Conservation (phyloP, 1,139 yeast species). For the Petasospora fabianii region DNA sequence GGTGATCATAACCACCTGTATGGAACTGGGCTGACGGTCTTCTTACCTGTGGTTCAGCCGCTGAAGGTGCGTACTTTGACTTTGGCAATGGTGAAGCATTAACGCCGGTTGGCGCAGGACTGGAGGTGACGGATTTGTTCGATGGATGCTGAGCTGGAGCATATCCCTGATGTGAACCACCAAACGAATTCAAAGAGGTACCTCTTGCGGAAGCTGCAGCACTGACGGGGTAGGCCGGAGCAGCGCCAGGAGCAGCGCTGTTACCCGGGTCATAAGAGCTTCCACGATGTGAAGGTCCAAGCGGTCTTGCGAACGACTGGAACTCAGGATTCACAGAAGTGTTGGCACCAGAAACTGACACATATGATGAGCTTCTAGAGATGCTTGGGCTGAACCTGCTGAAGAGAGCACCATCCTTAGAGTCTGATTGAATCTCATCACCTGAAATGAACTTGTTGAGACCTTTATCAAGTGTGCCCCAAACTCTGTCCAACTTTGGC, state of each 20-base stretch:
- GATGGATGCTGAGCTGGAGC: conserved; percentile 7
- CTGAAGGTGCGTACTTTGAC: no score
- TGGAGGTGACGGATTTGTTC: conserved; percentile 2
- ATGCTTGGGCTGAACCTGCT: conserved; percentile 69
- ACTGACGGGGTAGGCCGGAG: conserved; percentile 3
- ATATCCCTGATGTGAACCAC: conserved; percentile 2
- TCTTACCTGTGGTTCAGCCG: conserved; percentile 19
- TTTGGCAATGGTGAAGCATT: conserved; percentile 14
- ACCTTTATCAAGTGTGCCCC: conserved; percentile 83
- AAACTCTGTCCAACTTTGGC: conserved; percentile 78
- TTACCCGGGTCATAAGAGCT: conserved; percentile 8
- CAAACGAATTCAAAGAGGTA: neutral
- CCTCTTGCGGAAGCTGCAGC: conserved; percentile 2
- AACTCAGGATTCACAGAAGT: conserved; percentile 22
- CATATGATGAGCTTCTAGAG: conserved; percentile 50
- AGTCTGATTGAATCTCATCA: conserved; percentile 50
- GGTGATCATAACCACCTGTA: conserved; percentile 10
- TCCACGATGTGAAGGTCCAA: neutral
- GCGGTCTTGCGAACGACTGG: conserved; percentile 11
- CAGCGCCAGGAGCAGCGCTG: neutral
- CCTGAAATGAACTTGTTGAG: conserved; percentile 88
- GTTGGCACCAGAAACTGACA: conserved; percentile 20
- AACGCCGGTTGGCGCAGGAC: conserved; percentile 7
- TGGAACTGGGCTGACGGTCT: conserved; percentile 22
- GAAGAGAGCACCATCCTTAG: conserved; percentile 55